These are phyloP conservation scores for Murraya koenigii DNA, from an alignment of 345 rosid genomes.

Conservation along the genomic window DNA sequence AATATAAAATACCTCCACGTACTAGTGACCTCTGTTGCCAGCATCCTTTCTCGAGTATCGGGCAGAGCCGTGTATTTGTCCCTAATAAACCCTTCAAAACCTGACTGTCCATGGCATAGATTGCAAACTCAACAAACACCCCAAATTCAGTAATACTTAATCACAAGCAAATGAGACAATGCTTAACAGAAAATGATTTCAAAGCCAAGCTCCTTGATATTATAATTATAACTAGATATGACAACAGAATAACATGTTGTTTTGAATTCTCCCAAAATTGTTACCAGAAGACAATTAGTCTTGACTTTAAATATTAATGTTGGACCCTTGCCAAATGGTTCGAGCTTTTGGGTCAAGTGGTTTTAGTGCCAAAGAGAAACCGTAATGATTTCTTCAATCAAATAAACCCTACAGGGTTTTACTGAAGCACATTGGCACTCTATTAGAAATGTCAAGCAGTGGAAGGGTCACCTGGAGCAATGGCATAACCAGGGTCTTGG, in stretches of 20 bases:
- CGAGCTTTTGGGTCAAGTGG: not conserved
- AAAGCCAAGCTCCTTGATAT: not conserved
- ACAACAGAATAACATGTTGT: not conserved
- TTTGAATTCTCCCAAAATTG: not conserved
- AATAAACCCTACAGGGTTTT: not conserved
- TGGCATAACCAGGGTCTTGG: not conserved
- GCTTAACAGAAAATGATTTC: not conserved
- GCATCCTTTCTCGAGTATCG: slow-evolving; percentile 83
- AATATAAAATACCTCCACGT: slow-evolving; percentile 64
- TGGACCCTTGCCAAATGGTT: not conserved
- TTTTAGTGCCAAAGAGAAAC: not conserved
- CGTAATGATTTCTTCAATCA: not conserved
- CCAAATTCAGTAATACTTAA: not conserved
- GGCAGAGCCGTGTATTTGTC: slow-evolving; percentile 86
- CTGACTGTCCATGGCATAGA: slow-evolving; percentile 65
- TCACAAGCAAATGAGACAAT: not conserved
- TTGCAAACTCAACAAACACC: slow-evolving; percentile 9
- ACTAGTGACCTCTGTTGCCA: slow-evolving; percentile 89
- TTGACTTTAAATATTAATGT: too few relatives aligned
- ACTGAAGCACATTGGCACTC: not conserved
- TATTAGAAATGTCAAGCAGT: not conserved
- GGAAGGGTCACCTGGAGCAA: not conserved
- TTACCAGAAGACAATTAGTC: not conserved
- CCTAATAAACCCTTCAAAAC: slow-evolving; percentile 88
- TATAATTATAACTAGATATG: not conserved